Conservation (phyloP, 306 rosid genomes). For the Quercus variabilis region DNA sequence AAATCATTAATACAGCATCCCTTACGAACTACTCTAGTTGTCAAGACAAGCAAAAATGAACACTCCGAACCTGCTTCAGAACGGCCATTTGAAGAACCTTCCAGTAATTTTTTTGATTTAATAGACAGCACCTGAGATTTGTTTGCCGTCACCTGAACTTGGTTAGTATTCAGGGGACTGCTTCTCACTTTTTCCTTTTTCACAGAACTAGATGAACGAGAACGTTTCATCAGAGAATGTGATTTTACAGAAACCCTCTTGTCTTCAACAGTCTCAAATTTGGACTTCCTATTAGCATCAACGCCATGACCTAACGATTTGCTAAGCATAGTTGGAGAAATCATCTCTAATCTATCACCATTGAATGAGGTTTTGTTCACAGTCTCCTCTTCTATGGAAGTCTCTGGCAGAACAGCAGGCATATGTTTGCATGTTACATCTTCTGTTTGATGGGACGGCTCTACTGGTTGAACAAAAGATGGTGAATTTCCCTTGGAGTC, state of each 20-base stretch:
- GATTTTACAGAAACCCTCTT: slow-evolving; percentile 38
- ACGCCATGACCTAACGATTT: slow-evolving; percentile 32
- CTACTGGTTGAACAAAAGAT: slow-evolving; percentile 39
- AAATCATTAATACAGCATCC: slow-evolving; percentile 22
- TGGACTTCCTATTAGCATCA: slow-evolving; percentile 42
- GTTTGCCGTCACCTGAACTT: slow-evolving; percentile 38
- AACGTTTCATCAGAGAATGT: slow-evolving; percentile 46
- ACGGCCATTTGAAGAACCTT: slow-evolving; percentile 62
- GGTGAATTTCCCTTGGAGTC: slow-evolving; percentile 36
- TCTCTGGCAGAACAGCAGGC: slow-evolving; percentile 37
- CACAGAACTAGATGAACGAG: slow-evolving; percentile 34
- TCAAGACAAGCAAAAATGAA: slow-evolving; percentile 15
- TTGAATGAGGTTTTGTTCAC: slow-evolving; percentile 40
- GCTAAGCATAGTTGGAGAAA: slow-evolving; percentile 26
- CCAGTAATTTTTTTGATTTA: slow-evolving; percentile 62
- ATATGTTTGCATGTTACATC: slow-evolving; percentile 41
- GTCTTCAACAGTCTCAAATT: slow-evolving; percentile 47
- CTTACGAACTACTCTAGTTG: slow-evolving; percentile 10
- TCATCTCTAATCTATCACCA: slow-evolving; percentile 24
- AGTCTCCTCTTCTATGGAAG: slow-evolving; percentile 30
- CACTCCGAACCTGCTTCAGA: slow-evolving; percentile 79
- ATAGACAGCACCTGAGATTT: slow-evolving; percentile 45
- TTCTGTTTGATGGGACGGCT: slow-evolving; percentile 47
- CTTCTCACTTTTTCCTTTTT: slow-evolving; percentile 61
- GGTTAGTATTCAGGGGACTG: slow-evolving; percentile 35